Evolutionary conservation across 2,329 filamentous ascomycete species (phyloP).

Genomic region (Neoascochyta sp.): DNA sequence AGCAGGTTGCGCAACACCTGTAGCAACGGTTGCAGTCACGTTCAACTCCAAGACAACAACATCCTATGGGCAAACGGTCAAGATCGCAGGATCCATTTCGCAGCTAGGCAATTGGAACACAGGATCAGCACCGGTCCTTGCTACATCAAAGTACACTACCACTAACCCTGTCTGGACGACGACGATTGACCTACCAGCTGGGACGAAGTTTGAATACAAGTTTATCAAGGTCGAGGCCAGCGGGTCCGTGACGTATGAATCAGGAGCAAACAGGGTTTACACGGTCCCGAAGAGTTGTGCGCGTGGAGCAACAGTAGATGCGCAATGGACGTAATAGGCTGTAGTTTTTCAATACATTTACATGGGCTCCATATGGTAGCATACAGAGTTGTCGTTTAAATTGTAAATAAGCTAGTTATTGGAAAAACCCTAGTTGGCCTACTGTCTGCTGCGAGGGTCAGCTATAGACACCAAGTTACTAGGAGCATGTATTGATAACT

Average conservation of each 20-base stretch:
- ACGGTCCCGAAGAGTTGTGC: slow-evolving; percentile 25
- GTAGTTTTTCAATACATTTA: neutral
- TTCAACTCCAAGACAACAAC: slow-evolving; percentile 50
- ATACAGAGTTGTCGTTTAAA: too few species aligned
- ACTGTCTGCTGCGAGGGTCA: neutral
- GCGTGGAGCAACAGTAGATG: slow-evolving; percentile 14
- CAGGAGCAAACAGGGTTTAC: slow-evolving; percentile 41
- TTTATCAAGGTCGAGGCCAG: slow-evolving; percentile 48
- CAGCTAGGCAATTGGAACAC: slow-evolving; percentile 47
- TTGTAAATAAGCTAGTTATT: too few species aligned
- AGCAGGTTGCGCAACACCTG: slow-evolving; percentile 20
- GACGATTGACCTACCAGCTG: slow-evolving; percentile 42
- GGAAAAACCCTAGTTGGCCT: neutral
- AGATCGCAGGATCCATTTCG: slow-evolving; percentile 43
- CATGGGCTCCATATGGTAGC: too few species aligned
- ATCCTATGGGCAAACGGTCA: slow-evolving; percentile 49
- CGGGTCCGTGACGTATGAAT: slow-evolving; percentile 47
- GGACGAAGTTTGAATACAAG: slow-evolving; percentile 44
- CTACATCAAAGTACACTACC: slow-evolving; percentile 43
- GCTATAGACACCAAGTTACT: too few species aligned
- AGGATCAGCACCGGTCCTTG: slow-evolving; percentile 39
- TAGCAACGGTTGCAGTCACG: slow-evolving; percentile 35
- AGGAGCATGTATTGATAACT: too few species aligned
- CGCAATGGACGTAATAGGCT: slow-evolving; percentile 20
- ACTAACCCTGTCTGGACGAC: slow-evolving; percentile 47